These are phyloP conservation scores for Chlorella sorokiniana DNA, from an alignment of 139 green algal species.

Conservation along the genomic window DNA sequence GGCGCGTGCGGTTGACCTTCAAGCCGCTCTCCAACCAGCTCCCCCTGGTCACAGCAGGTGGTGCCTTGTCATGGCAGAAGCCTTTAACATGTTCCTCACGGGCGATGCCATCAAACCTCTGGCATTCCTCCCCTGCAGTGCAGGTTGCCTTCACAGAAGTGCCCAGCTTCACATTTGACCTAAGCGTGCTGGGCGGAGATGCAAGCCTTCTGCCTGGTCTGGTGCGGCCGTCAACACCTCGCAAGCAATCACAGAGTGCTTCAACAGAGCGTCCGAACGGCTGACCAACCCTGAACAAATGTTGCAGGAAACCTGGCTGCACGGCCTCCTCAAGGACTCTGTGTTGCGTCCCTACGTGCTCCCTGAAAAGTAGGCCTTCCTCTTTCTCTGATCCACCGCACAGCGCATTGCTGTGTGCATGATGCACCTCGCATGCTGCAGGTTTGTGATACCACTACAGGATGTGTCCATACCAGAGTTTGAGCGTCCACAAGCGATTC, in stretches of 20 bases:
- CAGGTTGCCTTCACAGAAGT: constrained; percentile 23
- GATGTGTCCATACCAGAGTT: neutral
- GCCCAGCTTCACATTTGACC: constrained; percentile 49
- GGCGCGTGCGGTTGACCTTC: constrained; percentile 12
- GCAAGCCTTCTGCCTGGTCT: constrained; percentile 47
- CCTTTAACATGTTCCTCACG: too few species aligned
- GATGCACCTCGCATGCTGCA: neutral
- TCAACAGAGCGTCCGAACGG: too few species aligned
- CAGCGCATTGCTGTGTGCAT: neutral
- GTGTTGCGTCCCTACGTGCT: constrained; percentile 45
- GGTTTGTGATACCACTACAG: neutral
- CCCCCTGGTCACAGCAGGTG: constrained; percentile 12
- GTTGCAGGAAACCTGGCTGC: constrained; percentile 45
- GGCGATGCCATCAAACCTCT: neutral
- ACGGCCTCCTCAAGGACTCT: constrained; percentile 35
- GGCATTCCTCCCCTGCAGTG: neutral
- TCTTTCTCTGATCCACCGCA: too few species aligned
- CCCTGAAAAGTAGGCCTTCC: constrained; percentile 31
- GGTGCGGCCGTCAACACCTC: neutral
- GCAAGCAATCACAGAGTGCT: too few species aligned
- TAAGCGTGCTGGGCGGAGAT: constrained; percentile 48
- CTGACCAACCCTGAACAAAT: too few species aligned
- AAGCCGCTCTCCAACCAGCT: neutral
- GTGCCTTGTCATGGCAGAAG: neutral
- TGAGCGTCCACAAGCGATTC: constrained; percentile 12